Evolutionary conservation across 176 grass and related monocot genomes (phyloP).

Genomic region (Aegilops sharonensis): DNA sequence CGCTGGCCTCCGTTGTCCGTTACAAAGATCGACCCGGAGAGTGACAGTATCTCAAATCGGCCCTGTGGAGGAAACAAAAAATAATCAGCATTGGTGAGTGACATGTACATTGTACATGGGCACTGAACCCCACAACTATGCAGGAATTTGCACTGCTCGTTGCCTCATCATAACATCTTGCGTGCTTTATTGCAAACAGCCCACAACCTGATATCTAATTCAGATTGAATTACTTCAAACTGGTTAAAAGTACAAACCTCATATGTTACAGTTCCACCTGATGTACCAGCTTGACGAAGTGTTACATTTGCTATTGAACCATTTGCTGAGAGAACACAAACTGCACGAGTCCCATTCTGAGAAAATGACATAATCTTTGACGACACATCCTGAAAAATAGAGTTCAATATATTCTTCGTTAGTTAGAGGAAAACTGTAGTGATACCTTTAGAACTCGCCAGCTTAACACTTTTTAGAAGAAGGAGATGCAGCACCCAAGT

Average conservation of each 20-base stretch:
- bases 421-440: neutral
- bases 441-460: constrained; percentile 15
- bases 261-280: constrained; percentile 98
- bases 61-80: constrained; percentile 42
- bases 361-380: constrained; percentile 96
- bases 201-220: neutral
- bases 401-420: neutral
- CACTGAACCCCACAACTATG: neutral
- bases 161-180: neutral
- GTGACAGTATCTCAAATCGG: constrained; percentile 88
- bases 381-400: constrained; percentile 77
- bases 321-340: constrained; percentile 98
- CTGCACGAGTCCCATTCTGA: constrained; percentile 70
- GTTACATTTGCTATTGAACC: constrained; percentile 97
- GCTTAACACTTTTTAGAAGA: constrained; percentile 30
- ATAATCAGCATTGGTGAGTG: neutral
- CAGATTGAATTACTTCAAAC: neutral
- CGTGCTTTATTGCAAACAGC: neutral
- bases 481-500: neutral
- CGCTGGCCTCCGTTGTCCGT: constrained; percentile 70
- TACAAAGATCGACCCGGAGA: constrained; percentile 83
- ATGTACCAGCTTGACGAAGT: constrained; percentile 88
- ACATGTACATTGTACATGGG: neutral
- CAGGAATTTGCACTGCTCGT: neutral
- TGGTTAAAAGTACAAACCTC: constrained; percentile 60